Percentiles rank a stretch among this genome's conserved stretches.
These are phyloP conservation scores for Meyerozyma athensensis DNA, from an alignment of 1,139 yeast species.

Conservation along the genomic window DNA sequence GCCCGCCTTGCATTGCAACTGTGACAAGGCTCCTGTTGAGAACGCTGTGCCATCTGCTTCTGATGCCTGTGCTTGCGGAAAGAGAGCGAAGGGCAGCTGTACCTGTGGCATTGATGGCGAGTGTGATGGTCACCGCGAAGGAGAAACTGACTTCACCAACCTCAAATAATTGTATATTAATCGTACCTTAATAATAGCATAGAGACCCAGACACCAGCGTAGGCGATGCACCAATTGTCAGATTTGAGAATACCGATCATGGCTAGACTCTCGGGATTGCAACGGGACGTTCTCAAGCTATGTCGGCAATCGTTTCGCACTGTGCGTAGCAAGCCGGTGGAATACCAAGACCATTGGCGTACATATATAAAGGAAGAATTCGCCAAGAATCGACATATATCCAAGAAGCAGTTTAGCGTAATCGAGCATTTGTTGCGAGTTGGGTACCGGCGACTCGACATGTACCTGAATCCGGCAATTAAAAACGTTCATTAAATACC, in stretches of 20 bases:
- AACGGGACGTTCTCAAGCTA: conserved; percentile 57
- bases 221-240: no score
- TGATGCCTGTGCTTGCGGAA: conserved; percentile 45
- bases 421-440: conserved; percentile 79
- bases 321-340: conserved; percentile 52
- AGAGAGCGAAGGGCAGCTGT: conserved; percentile 36
- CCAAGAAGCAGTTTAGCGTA: conserved; percentile 78
- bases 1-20: conserved; percentile 43
- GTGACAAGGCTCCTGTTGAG: conserved; percentile 39
- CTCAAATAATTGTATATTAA: conserved; percentile 19
- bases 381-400: conserved; percentile 49
- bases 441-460: conserved; percentile 69
- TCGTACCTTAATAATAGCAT: not conserved
- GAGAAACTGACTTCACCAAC: conserved; percentile 43
- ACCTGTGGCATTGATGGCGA: conserved; percentile 38
- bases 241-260: no score
- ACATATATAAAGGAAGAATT: conserved; percentile 55
- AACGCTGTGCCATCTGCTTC: conserved; percentile 33
- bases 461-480: conserved; percentile 63
- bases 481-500: conserved; percentile 49
- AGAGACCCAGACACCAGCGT: not conserved
- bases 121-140: conserved; percentile 43
- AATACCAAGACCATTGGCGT: conserved; percentile 42
- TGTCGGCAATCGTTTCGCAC: conserved; percentile 57
- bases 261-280: conserved; percentile 55